phyloP scores from a whole-genome alignment of 2,329 filamentous ascomycete species.

The Beauveria brongniartii region DNA sequence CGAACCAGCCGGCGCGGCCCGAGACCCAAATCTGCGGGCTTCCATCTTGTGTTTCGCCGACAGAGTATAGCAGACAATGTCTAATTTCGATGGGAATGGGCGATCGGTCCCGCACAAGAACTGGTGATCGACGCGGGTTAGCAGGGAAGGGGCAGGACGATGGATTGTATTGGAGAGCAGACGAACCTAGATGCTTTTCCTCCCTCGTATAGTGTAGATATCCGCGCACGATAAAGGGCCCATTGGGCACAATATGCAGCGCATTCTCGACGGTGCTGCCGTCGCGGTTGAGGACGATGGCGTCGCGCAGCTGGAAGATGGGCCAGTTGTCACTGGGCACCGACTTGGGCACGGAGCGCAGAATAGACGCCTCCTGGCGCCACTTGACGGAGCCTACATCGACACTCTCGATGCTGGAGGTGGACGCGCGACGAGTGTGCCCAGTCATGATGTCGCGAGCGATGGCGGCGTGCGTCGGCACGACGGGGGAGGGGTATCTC shows the following conservation, averaged over 20 bases:
- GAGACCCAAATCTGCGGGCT: conserved; percentile 56
- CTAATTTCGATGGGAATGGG: conserved; percentile 44
- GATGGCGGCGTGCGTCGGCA: conserved; percentile 15
- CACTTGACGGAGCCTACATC: conserved; percentile 29
- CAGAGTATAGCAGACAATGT: conserved; percentile 41
- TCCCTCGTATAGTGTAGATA: conserved; percentile 42
- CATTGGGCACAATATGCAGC: conserved; percentile 49
- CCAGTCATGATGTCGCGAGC: conserved; percentile 26
- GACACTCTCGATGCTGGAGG: conserved; percentile 36
- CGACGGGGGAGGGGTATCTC: not conserved
- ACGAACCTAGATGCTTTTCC: conserved; percentile 29
- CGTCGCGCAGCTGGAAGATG: conserved; percentile 53
- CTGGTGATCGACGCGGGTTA: conserved; percentile 10
- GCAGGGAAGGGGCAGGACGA: not conserved
- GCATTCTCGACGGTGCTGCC: conserved; percentile 50
- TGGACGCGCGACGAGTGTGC: conserved; percentile 33
- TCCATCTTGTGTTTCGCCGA: conserved; percentile 41
- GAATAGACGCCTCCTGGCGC: conserved; percentile 27
- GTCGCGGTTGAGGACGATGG: conserved; percentile 47
- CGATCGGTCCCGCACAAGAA: conserved; percentile 23
- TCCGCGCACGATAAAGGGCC: conserved; percentile 55
- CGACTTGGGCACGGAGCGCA: conserved; percentile 20
- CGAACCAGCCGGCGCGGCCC: conserved; percentile 56
- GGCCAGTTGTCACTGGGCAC: conserved; percentile 46
- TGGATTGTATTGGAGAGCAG: not conserved